Evolutionary conservation across 495 filamentous ascomycete species (phyloP).

Genomic region (Talaromyces nanjingensis): DNA sequence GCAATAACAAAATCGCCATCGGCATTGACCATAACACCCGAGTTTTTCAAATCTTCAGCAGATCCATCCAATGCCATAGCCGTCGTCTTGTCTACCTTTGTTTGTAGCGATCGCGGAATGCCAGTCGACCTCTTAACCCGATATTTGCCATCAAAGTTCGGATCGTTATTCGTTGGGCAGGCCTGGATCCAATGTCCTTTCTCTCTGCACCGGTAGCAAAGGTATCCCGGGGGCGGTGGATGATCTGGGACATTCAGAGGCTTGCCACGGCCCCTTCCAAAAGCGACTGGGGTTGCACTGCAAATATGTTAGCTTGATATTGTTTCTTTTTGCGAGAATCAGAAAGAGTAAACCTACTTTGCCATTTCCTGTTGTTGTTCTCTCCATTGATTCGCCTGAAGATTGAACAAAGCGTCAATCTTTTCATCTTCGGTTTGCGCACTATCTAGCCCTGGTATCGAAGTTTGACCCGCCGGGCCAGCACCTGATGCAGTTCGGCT

Average conservation of each 20-base stretch:
- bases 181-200: conserved; percentile 99
- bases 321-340: neutral
- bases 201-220: conserved; percentile 96
- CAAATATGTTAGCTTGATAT: conserved; percentile 9
- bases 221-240: conserved; percentile 83
- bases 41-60: conserved; percentile 68
- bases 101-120: conserved; percentile 87
- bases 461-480: conserved; percentile 41
- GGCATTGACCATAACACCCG: conserved; percentile 92
- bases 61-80: conserved; percentile 65
- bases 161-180: conserved; percentile 96
- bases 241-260: conserved; percentile 78
- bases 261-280: conserved; percentile 48
- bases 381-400: conserved; percentile 78
- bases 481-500: conserved; percentile 38
- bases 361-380: conserved; percentile 88
- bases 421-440: conserved; percentile 84
- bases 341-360: conserved; percentile 54
- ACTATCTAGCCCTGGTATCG: conserved; percentile 54
- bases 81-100: conserved; percentile 85
- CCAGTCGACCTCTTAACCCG: conserved; percentile 92
- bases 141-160: conserved; percentile 83
- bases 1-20: conserved; percentile 96
- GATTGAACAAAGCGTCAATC: conserved; percentile 81
- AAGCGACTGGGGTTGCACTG: conserved; percentile 59